A percentile compares a stretch with the other conserved stretches of the same genome.
These are phyloP conservation scores for Botryotinia globosa DNA, from an alignment of 2,329 filamentous ascomycete genomes.

Conservation along the genomic window DNA sequence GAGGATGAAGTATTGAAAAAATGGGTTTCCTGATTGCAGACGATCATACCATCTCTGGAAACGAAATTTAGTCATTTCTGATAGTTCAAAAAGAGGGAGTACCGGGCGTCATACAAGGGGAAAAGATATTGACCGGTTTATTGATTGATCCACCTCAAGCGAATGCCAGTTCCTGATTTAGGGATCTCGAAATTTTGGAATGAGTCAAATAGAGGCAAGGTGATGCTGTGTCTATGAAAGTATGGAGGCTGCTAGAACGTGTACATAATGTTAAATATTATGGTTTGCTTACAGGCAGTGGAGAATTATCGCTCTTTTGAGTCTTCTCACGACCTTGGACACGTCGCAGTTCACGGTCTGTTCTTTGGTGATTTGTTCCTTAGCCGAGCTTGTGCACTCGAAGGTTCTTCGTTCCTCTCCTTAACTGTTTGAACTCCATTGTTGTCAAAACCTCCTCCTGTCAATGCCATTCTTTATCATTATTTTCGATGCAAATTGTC, in stretches of 20 bases:
- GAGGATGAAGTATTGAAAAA: not conserved
- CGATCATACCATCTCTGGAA: too few relatives aligned
- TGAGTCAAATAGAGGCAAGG: too few relatives aligned
- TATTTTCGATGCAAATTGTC: not conserved
- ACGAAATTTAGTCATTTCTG: too few relatives aligned
- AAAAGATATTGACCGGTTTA: too few relatives aligned
- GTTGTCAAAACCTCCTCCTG: not conserved
- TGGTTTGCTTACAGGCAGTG: fast-evolving
- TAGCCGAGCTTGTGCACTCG: not conserved
- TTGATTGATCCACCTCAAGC: too few relatives aligned
- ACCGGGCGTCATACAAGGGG: not conserved
- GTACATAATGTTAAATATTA: not conserved
- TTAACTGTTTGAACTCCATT: not conserved
- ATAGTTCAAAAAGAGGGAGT: not conserved
- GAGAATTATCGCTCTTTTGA: not conserved
- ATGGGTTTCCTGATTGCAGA: not conserved
- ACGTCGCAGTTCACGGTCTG: not conserved
- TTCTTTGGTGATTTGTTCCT: not conserved
- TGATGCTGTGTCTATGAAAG: not conserved
- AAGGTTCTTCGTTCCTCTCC: not conserved
- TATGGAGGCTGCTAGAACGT: not conserved
- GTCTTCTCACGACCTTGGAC: not conserved
- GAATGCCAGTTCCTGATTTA: too few relatives aligned
- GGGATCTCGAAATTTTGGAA: too few relatives aligned
- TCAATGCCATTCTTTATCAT: not conserved